Base-by-base conservation (phyloP, 176 grass and related monocot species). In the Avena eriantha region DNA sequence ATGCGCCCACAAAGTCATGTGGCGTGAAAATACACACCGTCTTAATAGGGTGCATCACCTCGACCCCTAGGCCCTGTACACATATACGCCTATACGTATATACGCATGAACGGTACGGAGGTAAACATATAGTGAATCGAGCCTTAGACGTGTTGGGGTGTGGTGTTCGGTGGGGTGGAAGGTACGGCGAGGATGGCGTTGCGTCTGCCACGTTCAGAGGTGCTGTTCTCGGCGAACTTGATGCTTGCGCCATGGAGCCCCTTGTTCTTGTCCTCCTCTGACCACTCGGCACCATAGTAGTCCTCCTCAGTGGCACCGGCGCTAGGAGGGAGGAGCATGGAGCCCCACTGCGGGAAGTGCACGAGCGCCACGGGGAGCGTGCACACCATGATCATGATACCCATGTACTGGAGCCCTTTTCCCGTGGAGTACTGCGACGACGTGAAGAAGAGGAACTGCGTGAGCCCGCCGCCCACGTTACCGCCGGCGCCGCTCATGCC, bases 351-450 rank as follows among this genome's bases (percentile, higher is more conserved):
- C 14, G 92, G 95, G 87, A 97, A 97, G 39, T 76, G 96, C 39
- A 98, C 90, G 8, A 98, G 39, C 8, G 48, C 46, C 0, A 91
- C 75, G 0, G 96, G 93, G 24, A 89, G 26, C 7, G 96, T 98
- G 86, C 96, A 98, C 3, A 73, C 92, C 93, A 98, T 98, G 84
- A 93, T 84, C 96, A 98, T 95, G 70, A 98, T 85, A 4, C 96
- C 96, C 96, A 98, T 98, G 65, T 89, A 86, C 70, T 82, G 49
- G 0, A 98, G 68, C 0, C 96, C 96, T 4, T 17, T 90, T 0
- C 60, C 86, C 0, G 91, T 98, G 21, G 93, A 90, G 63, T 39
- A 39, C 36, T 39, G 36, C 0, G 36, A 39, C 36, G 36, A 39
- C 0, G 36, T 39, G 36, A 39, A 95, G 82, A 98, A 98, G 23